Evolutionary conservation across 805 yeast species (phyloP).

Genomic region (Spathaspora sp.): DNA sequence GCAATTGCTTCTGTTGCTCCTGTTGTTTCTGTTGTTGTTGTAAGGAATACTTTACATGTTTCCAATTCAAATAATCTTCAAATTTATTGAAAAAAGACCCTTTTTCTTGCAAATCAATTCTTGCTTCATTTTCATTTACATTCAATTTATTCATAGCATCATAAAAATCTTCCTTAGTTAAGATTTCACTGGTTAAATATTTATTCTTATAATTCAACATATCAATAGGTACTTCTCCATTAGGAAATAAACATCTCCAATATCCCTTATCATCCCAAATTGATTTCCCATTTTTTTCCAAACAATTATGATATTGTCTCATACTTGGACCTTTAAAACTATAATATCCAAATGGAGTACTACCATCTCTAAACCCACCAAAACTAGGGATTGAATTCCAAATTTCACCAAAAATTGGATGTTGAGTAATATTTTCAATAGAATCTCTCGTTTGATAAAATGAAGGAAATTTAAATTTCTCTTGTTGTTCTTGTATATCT

Average conservation of each 20-base stretch:
- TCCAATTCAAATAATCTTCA: slow-evolving; percentile 67
- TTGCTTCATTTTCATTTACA: slow-evolving; percentile 8
- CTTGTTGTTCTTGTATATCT: neutral
- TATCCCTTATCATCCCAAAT: slow-evolving; percentile 83
- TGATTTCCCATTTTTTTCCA: slow-evolving; percentile 60
- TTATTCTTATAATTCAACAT: slow-evolving; percentile 23
- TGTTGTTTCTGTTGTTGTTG: slow-evolving; percentile 22
- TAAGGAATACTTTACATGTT: slow-evolving; percentile 47
- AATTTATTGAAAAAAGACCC: slow-evolving; percentile 65
- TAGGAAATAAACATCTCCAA: slow-evolving; percentile 90
- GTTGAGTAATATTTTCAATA: slow-evolving; percentile 1
- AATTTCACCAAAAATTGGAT: slow-evolving; percentile 1
- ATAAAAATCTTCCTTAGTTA: slow-evolving; percentile 61
- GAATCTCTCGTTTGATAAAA: slow-evolving; percentile 11
- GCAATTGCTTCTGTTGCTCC: slow-evolving; percentile 7
- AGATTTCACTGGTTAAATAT: slow-evolving; percentile 23
- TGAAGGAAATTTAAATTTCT: slow-evolving; percentile 9
- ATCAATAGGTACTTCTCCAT: slow-evolving; percentile 31
- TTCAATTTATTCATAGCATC: slow-evolving; percentile 15
- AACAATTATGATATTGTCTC: slow-evolving; percentile 59
- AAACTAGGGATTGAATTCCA: slow-evolving; percentile 7
- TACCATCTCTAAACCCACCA: slow-evolving; percentile 14
- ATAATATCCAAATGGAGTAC: slow-evolving; percentile 43
- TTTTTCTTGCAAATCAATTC: slow-evolving; percentile 39
- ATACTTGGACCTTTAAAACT: slow-evolving; percentile 59